These are phyloP conservation scores for Periglandula ipomoeae DNA, from an alignment of 2,329 filamentous ascomycete species.

Conservation along the genomic window DNA sequence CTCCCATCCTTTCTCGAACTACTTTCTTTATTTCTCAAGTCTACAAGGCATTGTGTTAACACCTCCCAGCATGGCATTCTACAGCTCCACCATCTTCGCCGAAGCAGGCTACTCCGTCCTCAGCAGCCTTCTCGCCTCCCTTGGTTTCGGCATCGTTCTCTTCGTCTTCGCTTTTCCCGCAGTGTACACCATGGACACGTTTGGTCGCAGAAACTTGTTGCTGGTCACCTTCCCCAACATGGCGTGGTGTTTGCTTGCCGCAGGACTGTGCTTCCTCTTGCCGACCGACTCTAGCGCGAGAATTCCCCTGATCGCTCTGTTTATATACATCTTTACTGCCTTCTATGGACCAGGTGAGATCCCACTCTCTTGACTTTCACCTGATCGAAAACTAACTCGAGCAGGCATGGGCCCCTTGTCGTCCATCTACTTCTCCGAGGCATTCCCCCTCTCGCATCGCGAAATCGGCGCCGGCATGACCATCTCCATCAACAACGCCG, in stretches of 20 bases:
- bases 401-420: conserved; percentile 22
- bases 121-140: conserved; percentile 37
- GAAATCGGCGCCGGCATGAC: conserved; percentile 26
- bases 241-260: conserved; percentile 20
- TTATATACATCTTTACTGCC: conserved; percentile 40
- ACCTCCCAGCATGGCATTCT: conserved; percentile 38
- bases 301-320: conserved; percentile 36
- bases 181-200: conserved; percentile 43
- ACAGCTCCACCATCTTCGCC: conserved; percentile 39
- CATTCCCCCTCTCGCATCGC: conserved; percentile 45
- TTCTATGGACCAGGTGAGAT: conserved; percentile 29
- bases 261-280: conserved; percentile 39
- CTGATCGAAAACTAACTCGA: neutral
- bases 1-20: too few species aligned
- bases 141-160: conserved; percentile 44
- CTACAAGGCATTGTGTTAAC: too few species aligned
- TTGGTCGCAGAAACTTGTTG: conserved; percentile 37
- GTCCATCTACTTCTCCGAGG: conserved; percentile 42
- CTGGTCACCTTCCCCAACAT: conserved; percentile 22
- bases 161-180: conserved; percentile 45
- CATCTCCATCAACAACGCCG: conserved; percentile 21
- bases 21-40: too few species aligned
- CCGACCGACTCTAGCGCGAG: conserved; percentile 27
- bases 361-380: neutral
- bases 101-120: conserved; percentile 31